Evolutionary conservation across 805 yeast genomes (phyloP), one percentile per base, ranked within the genome.

Genomic region (Isabelozyma gotoi): DNA sequence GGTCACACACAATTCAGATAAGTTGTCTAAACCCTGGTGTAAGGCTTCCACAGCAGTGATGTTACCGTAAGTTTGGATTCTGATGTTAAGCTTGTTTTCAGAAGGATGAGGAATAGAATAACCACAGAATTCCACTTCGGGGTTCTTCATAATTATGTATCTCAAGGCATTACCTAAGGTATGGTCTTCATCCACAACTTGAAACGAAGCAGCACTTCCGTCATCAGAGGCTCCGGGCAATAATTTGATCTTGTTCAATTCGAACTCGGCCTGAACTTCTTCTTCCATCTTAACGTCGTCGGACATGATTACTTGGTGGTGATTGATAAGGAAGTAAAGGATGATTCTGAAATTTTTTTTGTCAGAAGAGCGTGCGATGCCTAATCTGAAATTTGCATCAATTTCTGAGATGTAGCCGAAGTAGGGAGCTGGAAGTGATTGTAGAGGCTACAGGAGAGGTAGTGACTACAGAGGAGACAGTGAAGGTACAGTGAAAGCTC

Each of bases 51-150:
- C 82, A 3, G 98, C 98, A 3, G 97, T 84, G 51, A 81, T 77
- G 47, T 68, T 69, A 39, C 85, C 97, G 60, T 90, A 91, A 1
- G 99, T 94, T 71, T 94, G 99, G 50, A 94, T 89, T 69, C 99
- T 82, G 44, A 94, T 64, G 68, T 94, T 89, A 67, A 94, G 73
- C 53, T 86, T 85, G 47, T 88, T 76, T 68, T 94, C 99, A 29
- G 96, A 88, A 15, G 99, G 99, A 67, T 94, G 99, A 8, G 99
- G 99, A 53, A 94, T 94, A 36, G 97, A 89, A 70, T 94, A 94
- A 44, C 99, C 99, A 62, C 98, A 92, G 65, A 94, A 94, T 62
- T 94, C 99, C 19, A 94, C 99, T 52, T 90, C 96, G 32, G 97
- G 97, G 56, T 94, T 94, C 70, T 92, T 91, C 96, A 94, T 90